Conservation (phyloP, 2,329 filamentous ascomycete genomes). For the Arachnomyces sp. region DNA sequence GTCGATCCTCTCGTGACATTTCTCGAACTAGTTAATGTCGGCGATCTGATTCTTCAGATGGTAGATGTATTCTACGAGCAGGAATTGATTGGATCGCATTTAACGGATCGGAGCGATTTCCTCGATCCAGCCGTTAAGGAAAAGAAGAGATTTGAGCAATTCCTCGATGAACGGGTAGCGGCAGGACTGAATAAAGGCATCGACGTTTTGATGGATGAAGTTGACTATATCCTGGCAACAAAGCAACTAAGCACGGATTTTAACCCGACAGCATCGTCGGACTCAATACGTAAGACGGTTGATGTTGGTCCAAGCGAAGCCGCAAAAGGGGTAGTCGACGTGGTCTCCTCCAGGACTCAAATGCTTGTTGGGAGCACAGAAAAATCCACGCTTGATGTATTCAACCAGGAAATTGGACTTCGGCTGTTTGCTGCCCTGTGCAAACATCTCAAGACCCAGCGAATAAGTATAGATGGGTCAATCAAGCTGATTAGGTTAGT, state of each 20-base stretch:
- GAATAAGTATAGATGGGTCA: slow-evolving; percentile 80
- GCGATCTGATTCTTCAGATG: slow-evolving; percentile 97
- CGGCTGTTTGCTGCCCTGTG: slow-evolving; percentile 85
- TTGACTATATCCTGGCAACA: slow-evolving; percentile 88
- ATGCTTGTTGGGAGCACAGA: slow-evolving; percentile 95
- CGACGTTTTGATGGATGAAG: slow-evolving; percentile 95
- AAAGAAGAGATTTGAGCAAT: slow-evolving; percentile 98
- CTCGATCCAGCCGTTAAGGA: slow-evolving; percentile 83
- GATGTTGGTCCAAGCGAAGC: slow-evolving; percentile 63
- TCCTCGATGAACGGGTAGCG: slow-evolving; percentile 93
- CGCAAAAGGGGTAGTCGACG: slow-evolving; percentile 69
- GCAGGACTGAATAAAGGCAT: slow-evolving; percentile 96
- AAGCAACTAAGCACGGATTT: slow-evolving; percentile 82
- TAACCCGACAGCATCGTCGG: slow-evolving; percentile 54
- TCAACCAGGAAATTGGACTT: slow-evolving; percentile 93
- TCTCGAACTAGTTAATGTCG: slow-evolving; percentile 93
- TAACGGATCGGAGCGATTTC: slow-evolving; percentile 90
- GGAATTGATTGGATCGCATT: slow-evolving; percentile 71
- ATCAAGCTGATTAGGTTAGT: slow-evolving; percentile 71
- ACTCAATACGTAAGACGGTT: slow-evolving; percentile 26
- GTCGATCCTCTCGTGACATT: slow-evolving; percentile 92
- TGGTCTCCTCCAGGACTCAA: slow-evolving; percentile 78
- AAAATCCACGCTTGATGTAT: slow-evolving; percentile 96
- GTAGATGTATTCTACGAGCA: slow-evolving; percentile 97
- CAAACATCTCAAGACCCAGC: slow-evolving; percentile 95